Evolutionary conservation across 257 asterid genomes (phyloP).

Genomic region (Plantago ovata): DNA sequence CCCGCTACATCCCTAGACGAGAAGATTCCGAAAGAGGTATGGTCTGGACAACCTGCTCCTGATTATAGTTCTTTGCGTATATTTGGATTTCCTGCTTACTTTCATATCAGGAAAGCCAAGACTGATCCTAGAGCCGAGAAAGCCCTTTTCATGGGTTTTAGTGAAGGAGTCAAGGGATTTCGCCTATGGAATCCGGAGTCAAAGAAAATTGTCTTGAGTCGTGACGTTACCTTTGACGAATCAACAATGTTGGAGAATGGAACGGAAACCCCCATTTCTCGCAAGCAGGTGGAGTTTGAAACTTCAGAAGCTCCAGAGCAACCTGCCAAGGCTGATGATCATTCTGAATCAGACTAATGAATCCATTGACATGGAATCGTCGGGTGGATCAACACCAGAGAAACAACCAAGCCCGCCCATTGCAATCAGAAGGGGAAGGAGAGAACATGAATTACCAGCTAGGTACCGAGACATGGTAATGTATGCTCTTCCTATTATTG

Average conservation of each 20-base stretch:
- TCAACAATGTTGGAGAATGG: not conserved
- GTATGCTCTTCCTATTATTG: too few relatives aligned
- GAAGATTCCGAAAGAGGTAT: not conserved
- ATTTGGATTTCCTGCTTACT: not conserved
- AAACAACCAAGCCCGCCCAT: not conserved
- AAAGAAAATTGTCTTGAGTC: not conserved
- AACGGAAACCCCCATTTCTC: not conserved
- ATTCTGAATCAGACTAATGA: not conserved
- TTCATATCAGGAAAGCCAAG: not conserved
- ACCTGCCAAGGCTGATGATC: not conserved
- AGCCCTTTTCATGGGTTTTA: too few relatives aligned
- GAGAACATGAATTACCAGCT: not conserved
- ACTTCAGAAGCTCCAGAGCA: not conserved
- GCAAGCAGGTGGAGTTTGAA: too few relatives aligned
- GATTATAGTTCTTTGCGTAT: slow-evolving; percentile 1
- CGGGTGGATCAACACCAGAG: not conserved
- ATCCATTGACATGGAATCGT: not conserved
- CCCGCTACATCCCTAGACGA: not conserved
- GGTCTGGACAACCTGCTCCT: not conserved
- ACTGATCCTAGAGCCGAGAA: not conserved
- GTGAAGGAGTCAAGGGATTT: slow-evolving; percentile 3
- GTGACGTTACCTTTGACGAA: slow-evolving; percentile 10
- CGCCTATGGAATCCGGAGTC: not conserved
- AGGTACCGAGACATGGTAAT: not conserved
- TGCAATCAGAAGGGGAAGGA: too few relatives aligned